Evolutionary conservation across 2,329 filamentous ascomycete species (phyloP).

Genomic region (Teratosphaeria epicoccoides): DNA sequence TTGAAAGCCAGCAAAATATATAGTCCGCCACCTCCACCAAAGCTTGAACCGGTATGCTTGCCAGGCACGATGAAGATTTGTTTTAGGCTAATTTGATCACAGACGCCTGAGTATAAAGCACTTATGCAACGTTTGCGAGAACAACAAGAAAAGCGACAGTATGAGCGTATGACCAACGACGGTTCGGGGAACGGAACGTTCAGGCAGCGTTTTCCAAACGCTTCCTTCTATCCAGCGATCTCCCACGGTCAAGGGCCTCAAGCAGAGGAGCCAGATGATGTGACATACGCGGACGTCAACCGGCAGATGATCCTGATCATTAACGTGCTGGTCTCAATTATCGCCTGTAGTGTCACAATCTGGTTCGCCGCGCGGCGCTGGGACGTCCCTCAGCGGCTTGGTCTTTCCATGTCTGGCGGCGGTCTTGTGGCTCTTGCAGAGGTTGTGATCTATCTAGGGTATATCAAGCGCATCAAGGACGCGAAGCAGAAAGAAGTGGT

Average conservation of each 20-base stretch:
- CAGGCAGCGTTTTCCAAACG: slow-evolving; percentile 48
- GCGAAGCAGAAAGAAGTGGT: slow-evolving; percentile 54
- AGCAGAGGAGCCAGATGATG: slow-evolving; percentile 47
- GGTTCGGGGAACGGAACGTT: slow-evolving; percentile 47
- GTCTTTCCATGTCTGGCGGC: slow-evolving; percentile 60
- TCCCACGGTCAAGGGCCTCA: slow-evolving; percentile 24
- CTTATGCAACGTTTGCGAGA: slow-evolving; percentile 76
- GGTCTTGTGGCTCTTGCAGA: slow-evolving; percentile 63
- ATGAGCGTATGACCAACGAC: slow-evolving; percentile 68
- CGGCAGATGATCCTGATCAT: slow-evolving; percentile 75
- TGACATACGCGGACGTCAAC: slow-evolving; percentile 63
- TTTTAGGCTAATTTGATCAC: slow-evolving; percentile 4
- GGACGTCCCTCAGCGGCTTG: slow-evolving; percentile 59
- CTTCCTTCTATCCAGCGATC: slow-evolving; percentile 28
- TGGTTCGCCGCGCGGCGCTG: slow-evolving; percentile 72
- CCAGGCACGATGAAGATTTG: not conserved
- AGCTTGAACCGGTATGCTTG: slow-evolving; percentile 58
- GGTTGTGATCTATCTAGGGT: slow-evolving; percentile 66
- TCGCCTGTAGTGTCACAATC: slow-evolving; percentile 65
- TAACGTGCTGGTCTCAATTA: slow-evolving; percentile 79
- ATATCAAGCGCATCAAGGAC: slow-evolving; percentile 59
- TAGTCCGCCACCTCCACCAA: slow-evolving; percentile 66
- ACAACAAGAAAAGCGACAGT: slow-evolving; percentile 71
- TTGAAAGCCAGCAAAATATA: slow-evolving; percentile 64
- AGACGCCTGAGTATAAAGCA: slow-evolving; percentile 74